These are phyloP conservation scores for Botrytis aclada DNA, from an alignment of 2,329 filamentous ascomycete genomes.

Conservation along the genomic window DNA sequence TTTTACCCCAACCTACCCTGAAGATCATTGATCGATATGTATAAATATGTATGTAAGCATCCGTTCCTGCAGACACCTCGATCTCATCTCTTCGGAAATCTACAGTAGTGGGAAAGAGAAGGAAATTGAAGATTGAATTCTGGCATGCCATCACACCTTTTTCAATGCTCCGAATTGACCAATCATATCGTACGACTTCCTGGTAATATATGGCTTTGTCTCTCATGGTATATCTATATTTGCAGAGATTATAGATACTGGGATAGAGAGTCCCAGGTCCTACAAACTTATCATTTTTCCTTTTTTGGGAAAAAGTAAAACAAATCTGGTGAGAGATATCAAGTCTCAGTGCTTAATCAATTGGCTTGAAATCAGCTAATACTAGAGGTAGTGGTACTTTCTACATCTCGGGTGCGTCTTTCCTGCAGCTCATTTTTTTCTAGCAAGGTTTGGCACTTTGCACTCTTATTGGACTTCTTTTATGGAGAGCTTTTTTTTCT, in stretches of 20 bases:
- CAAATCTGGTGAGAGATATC: constrained; percentile 11
- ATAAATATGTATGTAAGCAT: constrained; percentile 33
- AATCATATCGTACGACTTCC: constrained; percentile 24
- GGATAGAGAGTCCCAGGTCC: neutral
- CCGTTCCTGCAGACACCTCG: constrained; percentile 35
- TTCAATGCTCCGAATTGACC: constrained; percentile 24
- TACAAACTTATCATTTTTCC: neutral
- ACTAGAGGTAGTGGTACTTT: constrained; percentile 26
- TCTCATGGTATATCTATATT: neutral
- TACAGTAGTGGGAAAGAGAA: constrained; percentile 26
- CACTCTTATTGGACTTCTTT: constrained; percentile 17
- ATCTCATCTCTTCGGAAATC: constrained; percentile 28
- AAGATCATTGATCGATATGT: constrained; percentile 23
- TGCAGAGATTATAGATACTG: neutral
- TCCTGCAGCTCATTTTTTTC: constrained; percentile 28
- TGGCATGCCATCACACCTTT: constrained; percentile 24
- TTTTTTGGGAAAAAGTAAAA: constrained; percentile 24
- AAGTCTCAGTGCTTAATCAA: constrained; percentile 19
- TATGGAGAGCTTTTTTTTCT: constrained; percentile 18
- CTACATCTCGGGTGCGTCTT: constrained; percentile 25
- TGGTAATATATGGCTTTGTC: constrained; percentile 5
- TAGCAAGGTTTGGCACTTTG: constrained; percentile 14
- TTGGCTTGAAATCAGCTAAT: constrained; percentile 12
- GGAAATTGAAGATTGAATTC: constrained; percentile 24
- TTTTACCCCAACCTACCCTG: constrained; percentile 33